phyloP scores from a whole-genome alignment of 495 filamentous ascomycete genomes.

The Parmelia sp. region DNA sequence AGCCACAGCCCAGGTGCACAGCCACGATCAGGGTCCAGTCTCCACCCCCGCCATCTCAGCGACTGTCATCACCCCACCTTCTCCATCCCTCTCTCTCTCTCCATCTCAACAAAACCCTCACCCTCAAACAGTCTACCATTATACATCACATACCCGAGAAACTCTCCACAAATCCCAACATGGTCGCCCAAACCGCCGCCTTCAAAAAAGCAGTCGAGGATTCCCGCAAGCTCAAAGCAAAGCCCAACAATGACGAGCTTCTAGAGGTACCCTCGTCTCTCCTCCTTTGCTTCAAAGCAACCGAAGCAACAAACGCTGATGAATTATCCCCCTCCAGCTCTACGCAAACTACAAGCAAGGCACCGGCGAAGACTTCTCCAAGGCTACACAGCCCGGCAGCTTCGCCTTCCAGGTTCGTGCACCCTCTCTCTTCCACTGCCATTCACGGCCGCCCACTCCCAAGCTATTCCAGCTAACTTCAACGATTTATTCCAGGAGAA shows the following conservation, averaged over 20 bases:
- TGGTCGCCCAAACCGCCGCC: slow-evolving; percentile 25
- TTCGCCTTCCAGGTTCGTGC: slow-evolving; percentile 48
- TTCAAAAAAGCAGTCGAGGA: slow-evolving; percentile 52
- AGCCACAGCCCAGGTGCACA: too few species aligned
- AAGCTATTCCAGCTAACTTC: background rate
- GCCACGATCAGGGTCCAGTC: background rate
- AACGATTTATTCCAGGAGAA: slow-evolving; percentile 50
- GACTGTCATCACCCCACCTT: background rate
- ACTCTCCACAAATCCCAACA: background rate
- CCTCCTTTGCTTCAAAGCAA: background rate
- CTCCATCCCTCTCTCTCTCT: background rate
- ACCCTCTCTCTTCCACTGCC: slow-evolving; percentile 9
- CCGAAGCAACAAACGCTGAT: background rate
- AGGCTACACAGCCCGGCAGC: slow-evolving; percentile 42
- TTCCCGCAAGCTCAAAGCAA: slow-evolving; percentile 50
- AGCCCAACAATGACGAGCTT: slow-evolving; percentile 48
- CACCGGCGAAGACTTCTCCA: slow-evolving; percentile 38
- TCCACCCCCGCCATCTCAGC: background rate
- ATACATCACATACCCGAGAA: background rate
- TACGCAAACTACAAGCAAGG: slow-evolving; percentile 57
- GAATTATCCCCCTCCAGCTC: slow-evolving; percentile 32
- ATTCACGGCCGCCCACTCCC: background rate
- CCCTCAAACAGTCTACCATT: background rate
- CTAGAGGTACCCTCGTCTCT: slow-evolving; percentile 44
- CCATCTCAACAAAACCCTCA: background rate